Evolutionary conservation across 352 stramenopile species (phyloP).

Genomic region (Pythium aphanidermatum): DNA sequence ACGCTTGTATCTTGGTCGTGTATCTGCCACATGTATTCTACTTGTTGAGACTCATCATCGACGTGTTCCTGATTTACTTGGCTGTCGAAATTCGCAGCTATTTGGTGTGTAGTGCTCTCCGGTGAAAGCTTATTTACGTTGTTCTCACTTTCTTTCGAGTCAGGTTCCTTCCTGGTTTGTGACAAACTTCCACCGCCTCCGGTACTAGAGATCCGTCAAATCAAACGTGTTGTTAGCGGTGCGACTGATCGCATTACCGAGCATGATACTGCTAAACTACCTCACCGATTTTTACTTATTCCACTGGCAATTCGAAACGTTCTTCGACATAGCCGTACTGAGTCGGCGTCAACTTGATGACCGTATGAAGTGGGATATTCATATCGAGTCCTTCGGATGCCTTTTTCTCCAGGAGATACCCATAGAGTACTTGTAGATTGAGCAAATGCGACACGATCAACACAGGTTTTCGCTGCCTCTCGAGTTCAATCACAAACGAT

Average conservation of each 20-base stretch:
- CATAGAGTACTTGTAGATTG: constrained; percentile 41
- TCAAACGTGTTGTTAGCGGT: neutral
- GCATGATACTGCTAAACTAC: too few relatives aligned
- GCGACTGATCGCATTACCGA: neutral
- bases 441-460: constrained; percentile 34
- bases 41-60: constrained; percentile 47
- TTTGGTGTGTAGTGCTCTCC: constrained; percentile 32
- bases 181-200: constrained; percentile 55
- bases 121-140: neutral
- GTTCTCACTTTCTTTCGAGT: neutral
- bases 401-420: constrained; percentile 28
- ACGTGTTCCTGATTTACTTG: constrained; percentile 36
- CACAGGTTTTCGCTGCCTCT: constrained; percentile 35
- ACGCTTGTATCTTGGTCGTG: constrained; percentile 33
- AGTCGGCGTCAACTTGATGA: constrained; percentile 41
- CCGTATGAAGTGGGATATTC: constrained; percentile 33
- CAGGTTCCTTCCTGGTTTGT: constrained; percentile 59
- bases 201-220: constrained; percentile 14
- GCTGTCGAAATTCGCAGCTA: constrained; percentile 33
- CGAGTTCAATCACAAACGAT: constrained; percentile 41
- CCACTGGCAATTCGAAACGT: constrained; percentile 28
- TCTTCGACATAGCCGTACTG: constrained; percentile 46
- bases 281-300: too few relatives aligned
- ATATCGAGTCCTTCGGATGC: constrained; percentile 27
- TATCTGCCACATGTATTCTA: constrained; percentile 58